Evolutionary conservation across 2,329 filamentous ascomycete genomes (phyloP).

Genomic region (Capronia americana): DNA sequence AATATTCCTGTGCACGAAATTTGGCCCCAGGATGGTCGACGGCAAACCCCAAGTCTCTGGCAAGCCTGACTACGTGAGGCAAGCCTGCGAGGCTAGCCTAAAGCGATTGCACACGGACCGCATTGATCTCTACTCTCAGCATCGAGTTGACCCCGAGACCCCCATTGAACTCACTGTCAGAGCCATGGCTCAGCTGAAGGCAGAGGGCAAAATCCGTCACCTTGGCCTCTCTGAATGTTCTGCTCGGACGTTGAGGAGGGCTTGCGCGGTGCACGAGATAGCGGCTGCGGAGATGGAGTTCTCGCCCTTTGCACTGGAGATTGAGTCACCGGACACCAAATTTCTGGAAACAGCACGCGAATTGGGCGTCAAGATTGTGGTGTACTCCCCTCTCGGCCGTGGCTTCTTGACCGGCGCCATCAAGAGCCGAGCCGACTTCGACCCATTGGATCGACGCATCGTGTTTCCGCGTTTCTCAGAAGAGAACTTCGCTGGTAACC

Average conservation of each 20-base stretch:
- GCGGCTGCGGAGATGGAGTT: conserved; percentile 62
- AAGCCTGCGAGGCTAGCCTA: conserved; percentile 51
- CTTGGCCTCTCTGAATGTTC: conserved; percentile 60
- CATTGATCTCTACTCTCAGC: conserved; percentile 58
- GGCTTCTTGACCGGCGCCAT: conserved; percentile 54
- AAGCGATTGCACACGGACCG: conserved; percentile 49
- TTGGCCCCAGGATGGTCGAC: conserved; percentile 43
- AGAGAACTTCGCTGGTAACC: conserved; percentile 63
- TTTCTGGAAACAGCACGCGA: conserved; percentile 43
- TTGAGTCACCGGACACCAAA: conserved; percentile 48
- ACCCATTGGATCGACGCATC: conserved; percentile 54
- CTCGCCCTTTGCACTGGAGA: conserved; percentile 57
- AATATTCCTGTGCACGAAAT: conserved; percentile 62
- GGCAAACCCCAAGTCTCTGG: conserved; percentile 42
- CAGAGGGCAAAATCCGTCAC: conserved; percentile 61
- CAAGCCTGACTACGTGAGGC: conserved; percentile 51
- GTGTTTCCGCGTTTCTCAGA: conserved; percentile 57
- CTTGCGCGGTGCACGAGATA: conserved; percentile 57
- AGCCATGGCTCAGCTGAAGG: conserved; percentile 54
- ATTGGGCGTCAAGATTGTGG: conserved; percentile 50
- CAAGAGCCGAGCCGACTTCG: conserved; percentile 48
- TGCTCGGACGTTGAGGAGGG: conserved; percentile 58
- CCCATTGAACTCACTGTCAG: conserved; percentile 51
- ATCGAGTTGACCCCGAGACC: conserved; percentile 50
- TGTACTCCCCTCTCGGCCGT: conserved; percentile 52